phyloP scores from a whole-genome alignment of 2,329 filamentous ascomycete genomes.

The Capronia coronata region DNA sequence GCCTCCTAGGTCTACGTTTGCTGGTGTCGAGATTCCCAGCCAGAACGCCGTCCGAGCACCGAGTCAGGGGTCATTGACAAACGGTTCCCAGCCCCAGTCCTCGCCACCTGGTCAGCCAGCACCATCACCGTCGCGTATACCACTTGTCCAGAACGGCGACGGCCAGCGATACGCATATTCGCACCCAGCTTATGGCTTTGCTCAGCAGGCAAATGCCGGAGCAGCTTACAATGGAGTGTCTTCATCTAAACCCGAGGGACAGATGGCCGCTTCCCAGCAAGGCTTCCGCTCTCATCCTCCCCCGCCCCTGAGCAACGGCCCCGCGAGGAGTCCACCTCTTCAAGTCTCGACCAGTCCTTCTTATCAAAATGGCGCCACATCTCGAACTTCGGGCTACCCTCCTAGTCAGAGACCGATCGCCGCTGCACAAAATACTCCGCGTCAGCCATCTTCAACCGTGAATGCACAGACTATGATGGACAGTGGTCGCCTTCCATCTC shows the following conservation, averaged over 20 bases:
- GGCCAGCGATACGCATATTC: conserved; percentile 32
- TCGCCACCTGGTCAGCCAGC: conserved; percentile 10
- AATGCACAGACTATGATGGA: conserved; percentile 26
- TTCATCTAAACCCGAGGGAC: not conserved
- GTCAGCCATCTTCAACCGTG: conserved; percentile 38
- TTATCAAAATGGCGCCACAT: conserved; percentile 19
- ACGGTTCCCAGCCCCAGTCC: conserved; percentile 27
- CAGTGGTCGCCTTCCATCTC: conserved; percentile 32
- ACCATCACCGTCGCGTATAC: conserved; percentile 7
- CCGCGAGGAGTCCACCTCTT: conserved; percentile 23
- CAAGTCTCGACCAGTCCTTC: conserved; percentile 24
- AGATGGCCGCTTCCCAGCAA: not conserved
- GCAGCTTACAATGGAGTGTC: not conserved
- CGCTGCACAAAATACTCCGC: conserved; percentile 29
- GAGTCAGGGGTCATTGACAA: conserved; percentile 13
- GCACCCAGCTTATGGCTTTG: conserved; percentile 22
- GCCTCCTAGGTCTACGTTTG: conserved; percentile 10
- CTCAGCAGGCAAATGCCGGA: not conserved
- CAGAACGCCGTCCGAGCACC: not conserved
- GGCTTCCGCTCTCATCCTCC: not conserved
- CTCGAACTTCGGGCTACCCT: conserved; percentile 28
- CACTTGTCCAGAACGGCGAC: conserved; percentile 6
- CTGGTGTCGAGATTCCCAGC: conserved; percentile 15
- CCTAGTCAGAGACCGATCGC: conserved; percentile 32
- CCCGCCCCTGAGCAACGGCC: conserved; percentile 32